Evolutionary conservation across 192 early-diverging fungal species (phyloP), one percentile per base, ranked within the genome.

Genomic region (Lobosporangium transversale): DNA sequence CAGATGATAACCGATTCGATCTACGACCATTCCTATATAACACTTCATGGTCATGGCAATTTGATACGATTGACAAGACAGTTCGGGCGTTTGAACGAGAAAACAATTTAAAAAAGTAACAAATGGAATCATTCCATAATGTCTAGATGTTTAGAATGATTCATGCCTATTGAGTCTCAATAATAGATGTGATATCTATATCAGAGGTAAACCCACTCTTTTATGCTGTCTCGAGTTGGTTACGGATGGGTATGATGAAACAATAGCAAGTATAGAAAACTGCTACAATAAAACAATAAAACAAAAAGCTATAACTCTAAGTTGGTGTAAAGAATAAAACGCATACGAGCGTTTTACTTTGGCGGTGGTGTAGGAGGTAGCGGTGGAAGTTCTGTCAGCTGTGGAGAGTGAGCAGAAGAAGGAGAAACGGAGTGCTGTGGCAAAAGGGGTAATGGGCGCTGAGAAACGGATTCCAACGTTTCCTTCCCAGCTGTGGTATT

Each of bases 1-100:
- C 97, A 3, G 98, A 99, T 62, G 97, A 98, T 75, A 98, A 99
- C 70, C 90, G 98, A 35, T 99, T 95, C 74, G 98, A 99, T 66
- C 70, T 98, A 62, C 86, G 98, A 2, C 98, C 94, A 29, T 98
- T 99, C 82, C 84, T 99, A 23, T 99, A 99, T 78, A 92, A 97
- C 70, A 79, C 95, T 2, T 54, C 80, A 4, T 99, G 97, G 97
- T 83, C 81, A 0, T 98, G 94, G 94, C 98, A 99, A 83, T 99
- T 98, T 78, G 61, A 80, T 9, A 63, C 82, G 32, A 94, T 99
- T 63, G 98, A 99, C 33, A 44, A 42, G 4, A 76, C 73, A 1
- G 73, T 76, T 6, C 29, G 32, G 21, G 73, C 52, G 4, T 11
- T 76, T 17, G 64, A 76, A 40, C 37, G 67, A 15, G 70, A 66